phyloP scores from a whole-genome alignment of 2,329 filamentous ascomycete species.

The Aspergillus niger region DNA sequence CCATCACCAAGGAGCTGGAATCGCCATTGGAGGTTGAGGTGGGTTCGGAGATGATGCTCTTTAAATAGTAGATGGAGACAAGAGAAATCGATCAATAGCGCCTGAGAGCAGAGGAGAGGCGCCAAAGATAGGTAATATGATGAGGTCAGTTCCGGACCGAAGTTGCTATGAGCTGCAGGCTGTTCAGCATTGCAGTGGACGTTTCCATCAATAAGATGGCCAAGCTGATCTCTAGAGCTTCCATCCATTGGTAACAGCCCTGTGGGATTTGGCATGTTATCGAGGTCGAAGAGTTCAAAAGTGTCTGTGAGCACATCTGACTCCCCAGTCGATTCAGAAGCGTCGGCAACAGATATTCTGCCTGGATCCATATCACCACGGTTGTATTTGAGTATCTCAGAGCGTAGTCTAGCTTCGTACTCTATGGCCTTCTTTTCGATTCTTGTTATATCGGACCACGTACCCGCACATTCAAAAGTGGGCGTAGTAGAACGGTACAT shows the following conservation, averaged over 20 bases:
- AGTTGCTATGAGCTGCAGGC: constrained; percentile 21
- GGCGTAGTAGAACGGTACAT: constrained; percentile 56
- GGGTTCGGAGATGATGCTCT: constrained; percentile 68
- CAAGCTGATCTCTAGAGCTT: constrained; percentile 33
- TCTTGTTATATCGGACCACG: constrained; percentile 67
- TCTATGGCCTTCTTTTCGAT: constrained; percentile 62
- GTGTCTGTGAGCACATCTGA: constrained; percentile 21
- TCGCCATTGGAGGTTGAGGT: constrained; percentile 72
- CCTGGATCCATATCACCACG: constrained; percentile 29
- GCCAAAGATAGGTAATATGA: constrained; percentile 72
- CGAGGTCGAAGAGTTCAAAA: constrained; percentile 41
- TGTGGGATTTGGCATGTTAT: constrained; percentile 28
- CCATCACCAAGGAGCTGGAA: constrained; percentile 87
- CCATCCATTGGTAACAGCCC: constrained; percentile 27
- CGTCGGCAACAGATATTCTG: background rate
- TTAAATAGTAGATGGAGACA: constrained; percentile 77
- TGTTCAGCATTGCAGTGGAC: constrained; percentile 19
- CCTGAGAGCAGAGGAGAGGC: constrained; percentile 72
- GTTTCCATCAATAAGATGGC: constrained; percentile 29
- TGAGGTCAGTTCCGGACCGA: constrained; percentile 47
- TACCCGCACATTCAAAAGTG: constrained; percentile 67
- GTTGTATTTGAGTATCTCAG: constrained; percentile 44
- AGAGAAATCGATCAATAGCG: constrained; percentile 73
- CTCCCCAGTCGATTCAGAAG: background rate
- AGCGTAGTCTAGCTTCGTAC: constrained; percentile 39